Evolutionary conservation across 2,329 filamentous ascomycete genomes (phyloP), one percentile per base, ranked within the genome.

Genomic region (Rasamsonia emersonii): DNA sequence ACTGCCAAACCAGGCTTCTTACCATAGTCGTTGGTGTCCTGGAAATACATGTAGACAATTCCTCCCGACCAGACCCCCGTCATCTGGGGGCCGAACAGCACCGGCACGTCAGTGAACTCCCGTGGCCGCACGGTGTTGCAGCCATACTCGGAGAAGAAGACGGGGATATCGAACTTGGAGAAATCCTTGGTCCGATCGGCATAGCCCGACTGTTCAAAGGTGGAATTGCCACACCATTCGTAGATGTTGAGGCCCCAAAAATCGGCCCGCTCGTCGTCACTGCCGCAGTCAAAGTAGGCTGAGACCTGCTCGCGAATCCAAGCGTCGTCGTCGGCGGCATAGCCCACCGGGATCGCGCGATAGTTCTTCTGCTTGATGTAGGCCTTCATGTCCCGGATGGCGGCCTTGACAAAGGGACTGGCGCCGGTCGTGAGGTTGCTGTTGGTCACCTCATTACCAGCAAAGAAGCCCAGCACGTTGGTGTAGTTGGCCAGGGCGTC

Each of bases 161-260:
- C 82, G 30, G 89, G 89, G 5, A 95, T 83, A 9, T 82, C 83
- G 71, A 89, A 96, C 55, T 79, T 75, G 38, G 70, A 61, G 67
- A 94, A 95, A 65, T 93, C 88, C 41, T 82, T 63, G 45, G 86
- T 85, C 56, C 88, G 81, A 37, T 76, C 70, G 42, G 79, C 71
- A 63, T 86, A 96, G 33, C 84, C 83, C 2, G 89, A 94, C 38
- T 71, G 56, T 18, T 68, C 53, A 65, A 82, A 89, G 47, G 69
- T 76, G 53, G 82, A 93, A 48, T 86, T 58, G 44, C 88, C 89
- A 58, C 89, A 96, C 89, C 89, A 96, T 25, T 86, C 93, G 74
- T 95, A 96, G 65, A 95, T 93, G 71, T 95, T 96, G 78, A 95
- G 94, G 39, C 89, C 89, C 86, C 86, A 95, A 71, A 89, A 95